Base-by-base conservation (phyloP, 106 monocot genomes). In the Allium sativum region DNA sequence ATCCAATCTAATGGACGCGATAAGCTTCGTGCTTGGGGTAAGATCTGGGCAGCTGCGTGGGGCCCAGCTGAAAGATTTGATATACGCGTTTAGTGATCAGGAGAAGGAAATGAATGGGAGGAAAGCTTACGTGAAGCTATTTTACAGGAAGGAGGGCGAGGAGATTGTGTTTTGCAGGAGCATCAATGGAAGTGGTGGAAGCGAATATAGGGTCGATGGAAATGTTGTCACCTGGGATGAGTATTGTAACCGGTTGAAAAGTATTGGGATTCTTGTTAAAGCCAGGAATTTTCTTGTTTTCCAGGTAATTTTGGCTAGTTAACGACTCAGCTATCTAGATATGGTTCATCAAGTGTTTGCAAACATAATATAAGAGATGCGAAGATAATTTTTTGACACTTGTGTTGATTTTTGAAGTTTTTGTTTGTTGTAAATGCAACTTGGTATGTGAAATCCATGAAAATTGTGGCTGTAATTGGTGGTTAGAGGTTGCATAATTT, bases 1-100 rank as follows among this genome's bases (percentile, higher is more conserved):
- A 76, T 98, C 98, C 20, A 98, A 98, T 67, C 98, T 98, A 53
- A 98, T 98, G 98, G 98, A 98, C 66, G 98, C 98, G 59, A 98
- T 98, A 70, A 98, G 98, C 77, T 98, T 98, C 65, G 98, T 98
- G 20, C 98, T 98, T 54, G 98, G 98, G 20, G 88, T 92, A 8
- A 87, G 98, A 3, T 98, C 98, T 6, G 79, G 43, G 15, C 98
- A 98, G 50, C 88, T 98, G 21, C 77, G 98, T 3, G 98, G 98
- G 3, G 88, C 85, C 10, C 98, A 98, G 84, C 84, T 98, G 52
- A 84, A 72, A 76, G 96, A 98, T 48, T 65, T 98, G 42, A 98
- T 98, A 64, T 92, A 92, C 48, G 84, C 87, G 18, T 71, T 80
- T 20, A 91, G 88, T 52, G 91, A 88, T 74, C 62, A 65, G 10